Percentiles rank a stretch among this genome's conserved stretches.
phyloP scores from a whole-genome alignment of 2,329 filamentous ascomycete species.

The Iodosphaeria phyllophila region DNA sequence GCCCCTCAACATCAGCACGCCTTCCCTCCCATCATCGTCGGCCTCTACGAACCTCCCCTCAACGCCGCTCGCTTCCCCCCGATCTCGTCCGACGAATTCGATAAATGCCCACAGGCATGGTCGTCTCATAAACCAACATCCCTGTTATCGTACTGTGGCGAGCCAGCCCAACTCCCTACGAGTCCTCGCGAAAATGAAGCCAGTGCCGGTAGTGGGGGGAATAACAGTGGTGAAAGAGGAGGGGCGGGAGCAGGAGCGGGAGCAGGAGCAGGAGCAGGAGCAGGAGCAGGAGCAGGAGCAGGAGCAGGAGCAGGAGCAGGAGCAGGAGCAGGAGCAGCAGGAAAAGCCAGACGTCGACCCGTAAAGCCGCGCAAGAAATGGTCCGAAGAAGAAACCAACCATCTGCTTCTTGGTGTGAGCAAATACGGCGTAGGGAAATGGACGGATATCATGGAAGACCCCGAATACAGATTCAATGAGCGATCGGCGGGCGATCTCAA shows the following conservation, averaged over 20 bases:
- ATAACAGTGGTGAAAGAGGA: too few relatives aligned
- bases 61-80: slow-evolving; percentile 36
- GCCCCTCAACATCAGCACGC: slow-evolving; percentile 26
- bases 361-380: slow-evolving; percentile 42
- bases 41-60: slow-evolving; percentile 41
- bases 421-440: slow-evolving; percentile 46
- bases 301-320: slow-evolving; percentile 11
- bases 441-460: slow-evolving; percentile 44
- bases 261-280: too few relatives aligned
- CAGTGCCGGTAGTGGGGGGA: slow-evolving; percentile 9
- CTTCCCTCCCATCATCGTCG: slow-evolving; percentile 47
- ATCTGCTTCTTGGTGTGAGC: slow-evolving; percentile 40
- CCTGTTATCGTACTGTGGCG: too few relatives aligned
- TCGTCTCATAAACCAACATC: too few relatives aligned
- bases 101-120: slow-evolving; percentile 23
- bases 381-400: slow-evolving; percentile 46
- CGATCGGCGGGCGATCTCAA: slow-evolving; percentile 45
- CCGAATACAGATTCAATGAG: slow-evolving; percentile 39
- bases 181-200: slow-evolving; percentile 10
- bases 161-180: slow-evolving; percentile 18
- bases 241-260: too few relatives aligned
- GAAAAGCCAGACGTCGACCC: slow-evolving; percentile 31
- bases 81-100: slow-evolving; percentile 37
- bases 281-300: slow-evolving; percentile 11
- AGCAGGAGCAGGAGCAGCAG: too few relatives aligned